Conservation (phyloP, 371 early-diverging fungal genomes). For the Chytridium lagenaria region DNA sequence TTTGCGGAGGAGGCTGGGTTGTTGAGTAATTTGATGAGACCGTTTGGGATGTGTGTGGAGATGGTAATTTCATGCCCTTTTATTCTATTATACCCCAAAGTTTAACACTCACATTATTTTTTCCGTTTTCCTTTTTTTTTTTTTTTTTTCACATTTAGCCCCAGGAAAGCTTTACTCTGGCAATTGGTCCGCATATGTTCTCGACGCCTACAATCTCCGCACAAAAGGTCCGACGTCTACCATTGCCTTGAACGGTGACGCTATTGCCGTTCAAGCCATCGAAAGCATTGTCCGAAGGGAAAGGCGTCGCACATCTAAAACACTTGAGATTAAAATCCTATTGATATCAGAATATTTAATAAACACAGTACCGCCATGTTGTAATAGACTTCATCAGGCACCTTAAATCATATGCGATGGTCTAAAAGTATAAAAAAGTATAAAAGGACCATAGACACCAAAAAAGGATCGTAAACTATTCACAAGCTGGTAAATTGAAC, state of each 20-base stretch:
- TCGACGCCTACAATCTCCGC: conserved; percentile 28
- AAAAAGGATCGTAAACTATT: no score
- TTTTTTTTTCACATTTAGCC: conserved; percentile 16
- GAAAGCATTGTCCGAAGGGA: conserved; percentile 22
- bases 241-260: conserved; percentile 24
- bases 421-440: no score
- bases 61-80: conserved; percentile 29
- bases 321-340: background rate
- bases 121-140: background rate
- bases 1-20: conserved; percentile 82
- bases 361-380: no score
- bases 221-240: conserved; percentile 7
- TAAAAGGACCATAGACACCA: no score
- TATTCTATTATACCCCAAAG: background rate
- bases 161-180: conserved; percentile 43
- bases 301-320: background rate
- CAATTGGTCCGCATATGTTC: conserved; percentile 34
- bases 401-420: no score
- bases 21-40: conserved; percentile 53
- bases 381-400: no score
- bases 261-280: conserved; percentile 17
- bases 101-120: background rate
- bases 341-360: background rate
- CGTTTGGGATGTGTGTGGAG: conserved; percentile 42
- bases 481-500: no score